phyloP scores from a whole-genome alignment of 2,329 filamentous ascomycete genomes.

The Septoria linicola region DNA sequence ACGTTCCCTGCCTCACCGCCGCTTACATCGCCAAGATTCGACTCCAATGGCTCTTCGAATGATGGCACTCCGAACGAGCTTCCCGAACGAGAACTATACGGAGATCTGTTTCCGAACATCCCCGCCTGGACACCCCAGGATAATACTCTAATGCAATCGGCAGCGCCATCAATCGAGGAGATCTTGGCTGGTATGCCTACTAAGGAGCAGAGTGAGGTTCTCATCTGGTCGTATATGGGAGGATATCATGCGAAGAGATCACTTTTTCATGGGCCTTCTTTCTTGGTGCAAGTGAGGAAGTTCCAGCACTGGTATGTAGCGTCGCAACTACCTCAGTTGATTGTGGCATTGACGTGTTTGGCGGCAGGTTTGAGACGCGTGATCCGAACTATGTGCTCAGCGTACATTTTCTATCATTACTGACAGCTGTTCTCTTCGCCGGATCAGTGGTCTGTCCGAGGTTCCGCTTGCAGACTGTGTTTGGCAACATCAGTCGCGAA shows the following conservation, averaged over 20 bases:
- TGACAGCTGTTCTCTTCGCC: constrained; percentile 28
- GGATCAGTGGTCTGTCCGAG: constrained; percentile 28
- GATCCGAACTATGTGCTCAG: constrained; percentile 24
- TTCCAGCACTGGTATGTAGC: constrained; percentile 24
- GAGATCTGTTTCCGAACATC: constrained; percentile 26
- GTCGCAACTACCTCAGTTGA: neutral
- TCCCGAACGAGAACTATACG: constrained; percentile 24
- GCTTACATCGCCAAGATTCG: constrained; percentile 14
- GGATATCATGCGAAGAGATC: constrained; percentile 27
- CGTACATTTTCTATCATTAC: constrained; percentile 25
- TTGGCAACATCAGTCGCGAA: constrained; percentile 26
- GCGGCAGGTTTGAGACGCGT: constrained; percentile 19
- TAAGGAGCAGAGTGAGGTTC: constrained; percentile 26
- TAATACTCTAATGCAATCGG: constrained; percentile 19
- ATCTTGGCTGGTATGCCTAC: constrained; percentile 21
- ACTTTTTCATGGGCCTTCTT: constrained; percentile 22
- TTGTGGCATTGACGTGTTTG: neutral
- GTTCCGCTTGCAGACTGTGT: constrained; percentile 23
- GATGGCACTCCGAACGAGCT: constrained; percentile 12
- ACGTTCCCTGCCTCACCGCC: constrained; percentile 23
- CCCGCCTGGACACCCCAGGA: constrained; percentile 25
- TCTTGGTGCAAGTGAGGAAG: constrained; percentile 24
- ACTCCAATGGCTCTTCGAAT: constrained; percentile 15
- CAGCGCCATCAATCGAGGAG: constrained; percentile 23
- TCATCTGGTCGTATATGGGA: constrained; percentile 27